These are phyloP conservation scores for Oryza glaberrima DNA, from an alignment of 176 grass and related monocot genomes.

Conservation along the genomic window DNA sequence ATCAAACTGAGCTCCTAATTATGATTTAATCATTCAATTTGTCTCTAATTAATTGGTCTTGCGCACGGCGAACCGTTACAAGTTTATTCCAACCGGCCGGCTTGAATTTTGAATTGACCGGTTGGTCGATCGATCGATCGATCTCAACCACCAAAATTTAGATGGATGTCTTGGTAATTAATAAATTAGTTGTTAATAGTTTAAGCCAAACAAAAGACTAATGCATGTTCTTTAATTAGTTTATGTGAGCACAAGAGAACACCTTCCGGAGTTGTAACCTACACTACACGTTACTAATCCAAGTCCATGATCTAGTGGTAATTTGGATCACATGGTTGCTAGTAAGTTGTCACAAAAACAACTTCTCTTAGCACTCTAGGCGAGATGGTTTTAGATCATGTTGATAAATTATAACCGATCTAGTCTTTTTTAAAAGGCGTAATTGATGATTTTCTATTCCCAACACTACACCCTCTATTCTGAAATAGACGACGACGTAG, in stretches of 20 bases:
- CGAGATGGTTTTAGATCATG: background rate
- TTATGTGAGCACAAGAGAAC: background rate
- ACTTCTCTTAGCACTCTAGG: background rate
- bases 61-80: background rate
- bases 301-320: background rate
- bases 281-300: background rate
- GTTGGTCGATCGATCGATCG: background rate
- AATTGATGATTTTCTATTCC: background rate
- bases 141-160: conserved; percentile 5
- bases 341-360: background rate
- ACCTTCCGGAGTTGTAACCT: conserved; percentile 3
- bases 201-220: too few relatives aligned
- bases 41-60: background rate
- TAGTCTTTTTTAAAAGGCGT: background rate
- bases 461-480: too few relatives aligned
- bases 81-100: conserved; percentile 2
- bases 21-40: conserved; percentile 13
- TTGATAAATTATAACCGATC: background rate
- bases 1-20: background rate
- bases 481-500: too few relatives aligned
- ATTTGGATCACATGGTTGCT: background rate
- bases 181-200: too few relatives aligned
- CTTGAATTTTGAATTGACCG: background rate
- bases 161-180: background rate
- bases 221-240: conserved; percentile 18